phyloP scores from a whole-genome alignment of 345 rosid species.

The Salix caprea region DNA sequence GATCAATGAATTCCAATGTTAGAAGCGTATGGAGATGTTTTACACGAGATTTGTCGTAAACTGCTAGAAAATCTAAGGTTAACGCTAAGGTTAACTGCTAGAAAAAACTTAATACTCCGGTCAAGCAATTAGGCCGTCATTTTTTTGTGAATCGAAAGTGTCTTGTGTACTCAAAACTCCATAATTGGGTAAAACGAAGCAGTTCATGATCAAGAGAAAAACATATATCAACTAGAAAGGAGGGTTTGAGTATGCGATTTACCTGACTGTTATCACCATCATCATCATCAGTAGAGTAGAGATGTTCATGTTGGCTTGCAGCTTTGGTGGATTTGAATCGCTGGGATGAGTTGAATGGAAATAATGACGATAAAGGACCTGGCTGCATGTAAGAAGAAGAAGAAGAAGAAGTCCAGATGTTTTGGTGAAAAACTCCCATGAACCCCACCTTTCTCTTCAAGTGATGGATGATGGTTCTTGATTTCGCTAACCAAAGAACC shows the following conservation, averaged over 20 bases:
- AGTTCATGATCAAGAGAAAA: neutral
- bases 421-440: conserved; percentile 9
- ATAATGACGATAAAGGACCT: neutral
- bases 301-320: conserved; percentile 30
- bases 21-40: no score
- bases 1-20: no score
- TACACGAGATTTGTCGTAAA: neutral
- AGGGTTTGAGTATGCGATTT: neutral
- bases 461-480: conserved; percentile 27
- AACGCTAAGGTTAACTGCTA: neutral
- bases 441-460: conserved; percentile 22
- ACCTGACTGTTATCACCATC: conserved; percentile 44
- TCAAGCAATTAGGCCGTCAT: neutral
- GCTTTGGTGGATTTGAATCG: conserved; percentile 43
- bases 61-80: neutral
- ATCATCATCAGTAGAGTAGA: conserved; percentile 25
- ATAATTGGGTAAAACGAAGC: neutral
- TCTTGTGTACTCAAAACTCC: neutral
- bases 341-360: neutral
- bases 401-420: neutral
- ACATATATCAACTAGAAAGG: neutral
- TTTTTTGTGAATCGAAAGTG: neutral
- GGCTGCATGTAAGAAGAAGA: neutral
- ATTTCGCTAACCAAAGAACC: conserved; percentile 43
- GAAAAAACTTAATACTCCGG: no score